Percentiles rank a stretch among this genome's conserved stretches.
These are phyloP conservation scores for Hansfordia pulvinata DNA, from an alignment of 2,329 filamentous ascomycete genomes.

Conservation along the genomic window DNA sequence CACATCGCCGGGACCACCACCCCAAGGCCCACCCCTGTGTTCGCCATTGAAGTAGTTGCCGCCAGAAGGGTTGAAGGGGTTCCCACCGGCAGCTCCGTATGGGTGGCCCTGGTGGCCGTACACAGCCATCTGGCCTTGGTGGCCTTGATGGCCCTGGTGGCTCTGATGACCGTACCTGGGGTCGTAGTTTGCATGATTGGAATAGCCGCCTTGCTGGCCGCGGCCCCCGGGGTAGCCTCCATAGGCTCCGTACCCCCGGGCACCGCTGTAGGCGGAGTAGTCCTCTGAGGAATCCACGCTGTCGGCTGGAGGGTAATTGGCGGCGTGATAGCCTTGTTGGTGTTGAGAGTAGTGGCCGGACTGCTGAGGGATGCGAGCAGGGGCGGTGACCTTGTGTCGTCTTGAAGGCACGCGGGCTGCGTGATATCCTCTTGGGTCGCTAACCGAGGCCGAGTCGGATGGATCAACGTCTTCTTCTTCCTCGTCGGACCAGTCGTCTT, in stretches of 20 bases:
- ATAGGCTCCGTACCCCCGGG: slow-evolving; percentile 12
- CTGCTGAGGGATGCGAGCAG: slow-evolving; percentile 15
- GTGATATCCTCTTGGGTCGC: slow-evolving; percentile 19
- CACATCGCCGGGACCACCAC: slow-evolving; percentile 13
- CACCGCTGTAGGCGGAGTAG: slow-evolving; percentile 30
- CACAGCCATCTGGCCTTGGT: slow-evolving; percentile 32
- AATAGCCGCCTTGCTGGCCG: slow-evolving; percentile 11
- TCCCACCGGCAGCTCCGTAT: slow-evolving; percentile 17
- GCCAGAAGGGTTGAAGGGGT: slow-evolving; percentile 15
- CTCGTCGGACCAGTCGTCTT: slow-evolving; percentile 21
- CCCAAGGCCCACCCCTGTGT: slow-evolving; percentile 10
- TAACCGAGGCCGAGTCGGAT: slow-evolving; percentile 43
- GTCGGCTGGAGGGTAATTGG: slow-evolving; percentile 34
- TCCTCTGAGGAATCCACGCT: slow-evolving; percentile 54
- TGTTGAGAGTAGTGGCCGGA: slow-evolving; percentile 14
- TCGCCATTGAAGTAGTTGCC: slow-evolving; percentile 29
- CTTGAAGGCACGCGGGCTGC: slow-evolving; percentile 22
- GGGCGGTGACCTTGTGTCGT: slow-evolving; percentile 22
- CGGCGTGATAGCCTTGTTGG: slow-evolving; percentile 19
- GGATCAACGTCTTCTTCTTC: slow-evolving; percentile 36
- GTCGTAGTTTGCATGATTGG: slow-evolving; percentile 13
- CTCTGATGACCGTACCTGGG: slow-evolving; percentile 17
- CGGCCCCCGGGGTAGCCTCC: too few species aligned
- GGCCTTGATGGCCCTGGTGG: slow-evolving; percentile 23
- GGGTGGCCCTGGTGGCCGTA: slow-evolving; percentile 25